A percentile compares a stretch with the other conserved stretches of the same genome.
These are phyloP conservation scores for Pseudocercospora pini-densiflorae DNA, from an alignment of 2,329 filamentous ascomycete genomes.

Conservation along the genomic window DNA sequence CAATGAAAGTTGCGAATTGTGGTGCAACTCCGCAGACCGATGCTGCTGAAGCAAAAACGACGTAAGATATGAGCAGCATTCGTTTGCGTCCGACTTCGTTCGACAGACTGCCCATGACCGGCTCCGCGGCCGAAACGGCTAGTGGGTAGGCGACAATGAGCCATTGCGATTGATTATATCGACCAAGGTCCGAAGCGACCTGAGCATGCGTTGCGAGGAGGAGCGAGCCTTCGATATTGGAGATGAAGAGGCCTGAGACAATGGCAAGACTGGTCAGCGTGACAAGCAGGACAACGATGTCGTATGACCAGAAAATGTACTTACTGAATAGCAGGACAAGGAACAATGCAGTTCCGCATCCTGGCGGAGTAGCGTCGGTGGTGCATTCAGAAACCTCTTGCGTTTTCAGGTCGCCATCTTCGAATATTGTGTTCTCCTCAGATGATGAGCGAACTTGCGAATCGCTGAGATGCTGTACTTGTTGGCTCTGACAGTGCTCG, in stretches of 20 bases:
- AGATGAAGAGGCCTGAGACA: constrained; percentile 3
- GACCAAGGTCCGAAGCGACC: background rate
- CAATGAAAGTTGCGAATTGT: background rate
- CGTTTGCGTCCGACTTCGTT: background rate
- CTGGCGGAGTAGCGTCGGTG: background rate
- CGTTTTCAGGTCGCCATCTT: background rate
- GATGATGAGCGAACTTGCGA: background rate
- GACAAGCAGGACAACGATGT: background rate
- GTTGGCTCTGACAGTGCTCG: background rate
- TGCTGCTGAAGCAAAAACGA: background rate
- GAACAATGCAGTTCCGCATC: constrained; percentile 9
- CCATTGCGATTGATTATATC: constrained; percentile 8
- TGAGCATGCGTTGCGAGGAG: constrained; percentile 1
- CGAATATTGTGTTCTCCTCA: background rate
- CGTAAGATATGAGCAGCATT: constrained; percentile 8
- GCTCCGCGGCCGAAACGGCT: background rate
- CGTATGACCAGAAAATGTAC: background rate
- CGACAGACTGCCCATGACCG: constrained; percentile 5
- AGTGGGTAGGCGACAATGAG: constrained; percentile 8
- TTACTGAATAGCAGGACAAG: constrained; percentile 6
- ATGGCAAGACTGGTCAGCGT: background rate
- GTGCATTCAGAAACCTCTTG: background rate
- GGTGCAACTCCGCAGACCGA: constrained; percentile 4
- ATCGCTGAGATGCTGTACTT: background rate
- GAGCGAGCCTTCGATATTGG: constrained; percentile 10